Base-by-base conservation (phyloP, 306 rosid genomes). In the Prunus davidiana region DNA sequence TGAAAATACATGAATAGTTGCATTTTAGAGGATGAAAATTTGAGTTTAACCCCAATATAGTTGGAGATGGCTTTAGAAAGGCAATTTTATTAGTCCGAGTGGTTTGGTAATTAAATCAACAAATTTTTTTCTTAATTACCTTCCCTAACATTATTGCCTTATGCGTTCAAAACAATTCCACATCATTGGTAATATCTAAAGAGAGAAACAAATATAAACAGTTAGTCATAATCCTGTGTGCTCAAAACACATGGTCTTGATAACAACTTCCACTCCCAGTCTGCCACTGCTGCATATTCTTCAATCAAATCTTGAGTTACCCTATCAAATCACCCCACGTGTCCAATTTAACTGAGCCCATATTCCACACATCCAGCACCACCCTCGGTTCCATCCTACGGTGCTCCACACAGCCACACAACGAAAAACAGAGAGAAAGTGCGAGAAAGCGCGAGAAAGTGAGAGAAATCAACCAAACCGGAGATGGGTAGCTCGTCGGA, bases 401-500 rank as follows among this genome's bases (percentile, higher is more conserved):
- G 1, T 38, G 14, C 71, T 34, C 27, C 38, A 30, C 57, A 27
- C 28, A 11, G 22, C 52, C 55, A 8, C 8, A 18, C 74, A 3
- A n/a, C 9, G 5, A 18, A 19, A 30, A 57, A 8, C 7, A 14
- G 43, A 30, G 5, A 9, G 6, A 27, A 3, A 14, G 24, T 13
- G 54, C 19, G 18, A 54, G 15, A 27, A 14, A 34, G 38, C 2
- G 25, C 18, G 34, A 7, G 61, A 24, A 1, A 43, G 54, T 1
- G 74, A 24, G 65, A 46, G 52, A 38, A 60, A 63, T 38, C 5
- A 41, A 9, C n/a, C 22, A 61, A 38, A 69, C 9, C 28, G 3
- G 86, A 78, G 78, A 95, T 95, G 97, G 87, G 86, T 30, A 76
- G 81, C 25, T 67, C 91, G n/a, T 80, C 91, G 20, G 90, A 90